phyloP scores from a whole-genome alignment of 2,329 filamentous ascomycete genomes.

The Fusarium musae region DNA sequence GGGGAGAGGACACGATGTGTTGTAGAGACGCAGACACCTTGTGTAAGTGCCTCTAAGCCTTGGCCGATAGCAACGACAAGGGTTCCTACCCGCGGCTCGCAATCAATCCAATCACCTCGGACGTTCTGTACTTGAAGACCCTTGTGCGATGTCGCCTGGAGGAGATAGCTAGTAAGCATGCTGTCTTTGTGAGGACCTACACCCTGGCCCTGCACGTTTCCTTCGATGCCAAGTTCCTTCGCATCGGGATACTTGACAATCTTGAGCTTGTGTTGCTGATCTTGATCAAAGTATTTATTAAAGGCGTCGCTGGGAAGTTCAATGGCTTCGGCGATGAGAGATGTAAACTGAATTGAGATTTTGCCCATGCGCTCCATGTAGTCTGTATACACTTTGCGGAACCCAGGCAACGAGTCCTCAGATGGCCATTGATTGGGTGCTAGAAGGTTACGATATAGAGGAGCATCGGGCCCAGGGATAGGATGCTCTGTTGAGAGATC shows the following conservation, averaged over 20 bases:
- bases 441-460: constrained; percentile 78
- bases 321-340: constrained; percentile 86
- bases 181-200: constrained; percentile 87
- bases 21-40: constrained; percentile 83
- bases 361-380: constrained; percentile 82
- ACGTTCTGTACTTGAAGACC: constrained; percentile 88
- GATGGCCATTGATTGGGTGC: constrained; percentile 86
- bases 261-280: constrained; percentile 87
- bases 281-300: constrained; percentile 79
- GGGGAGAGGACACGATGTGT: constrained; percentile 87
- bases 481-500: constrained; percentile 85
- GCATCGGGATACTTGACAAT: constrained; percentile 87
- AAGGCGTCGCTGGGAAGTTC: constrained; percentile 76
- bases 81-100: constrained; percentile 78
- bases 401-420: constrained; percentile 68
- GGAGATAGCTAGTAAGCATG: constrained; percentile 83
- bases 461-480: constrained; percentile 69
- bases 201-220: constrained; percentile 61
- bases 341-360: constrained; percentile 79
- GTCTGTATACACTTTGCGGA: constrained; percentile 74
- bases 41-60: constrained; percentile 85
- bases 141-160: constrained; percentile 80
- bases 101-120: constrained; percentile 82
- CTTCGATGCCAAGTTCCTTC: constrained; percentile 63
- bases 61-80: constrained; percentile 90